Base-by-base conservation (phyloP, 306 rosid species). In the Sicyos baderoa region DNA sequence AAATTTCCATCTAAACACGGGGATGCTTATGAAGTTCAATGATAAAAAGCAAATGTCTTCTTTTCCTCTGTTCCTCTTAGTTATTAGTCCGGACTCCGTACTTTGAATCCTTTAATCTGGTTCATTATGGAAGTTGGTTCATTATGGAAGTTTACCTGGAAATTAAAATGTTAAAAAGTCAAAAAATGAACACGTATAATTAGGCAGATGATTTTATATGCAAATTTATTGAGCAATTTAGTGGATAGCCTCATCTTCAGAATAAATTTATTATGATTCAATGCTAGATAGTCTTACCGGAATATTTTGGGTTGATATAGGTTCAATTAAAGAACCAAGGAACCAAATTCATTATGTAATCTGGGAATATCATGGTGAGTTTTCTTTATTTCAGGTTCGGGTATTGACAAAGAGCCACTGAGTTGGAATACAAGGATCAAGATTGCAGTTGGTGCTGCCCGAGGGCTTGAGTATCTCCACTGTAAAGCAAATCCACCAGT, bases 401-500 rank as follows among this genome's bases (percentile, higher is more conserved):
- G 50, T 54, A 82, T 74, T 55, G 90, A 72, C 49, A 77, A 78
- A 81, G 82, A 83, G 67, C 91, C 86, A 16, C 78, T 92, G 57
- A 85, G 85, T 81, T 92, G 98, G 96, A 74, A 75, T 56, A 48
- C 80, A 52, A 95, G 98, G 64, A 89, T 93, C 73, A 93, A 86
- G 83, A 83, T 93, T 77, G 98, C 98, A 72, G 85, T 82, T 49
- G 89, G 91, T 70, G 87, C 97, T 52, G 98, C 98, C 5, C 86
- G 84, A 49, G 98, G 98, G 59, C 86, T 93, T 0, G 96, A 93
- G 79, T 89, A 93, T 84, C 97, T 89, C 78, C 98, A 93, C 65
- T 83, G 93, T 79, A 88, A 81, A 85, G 96, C 99, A 25, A 87
- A 85, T 72, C 97, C 97, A 2, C 97, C 99, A 29, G 97, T 94